phyloP scores from a whole-genome alignment of 1,284 basidiomycete species.

The Moniliella sp. region DNA sequence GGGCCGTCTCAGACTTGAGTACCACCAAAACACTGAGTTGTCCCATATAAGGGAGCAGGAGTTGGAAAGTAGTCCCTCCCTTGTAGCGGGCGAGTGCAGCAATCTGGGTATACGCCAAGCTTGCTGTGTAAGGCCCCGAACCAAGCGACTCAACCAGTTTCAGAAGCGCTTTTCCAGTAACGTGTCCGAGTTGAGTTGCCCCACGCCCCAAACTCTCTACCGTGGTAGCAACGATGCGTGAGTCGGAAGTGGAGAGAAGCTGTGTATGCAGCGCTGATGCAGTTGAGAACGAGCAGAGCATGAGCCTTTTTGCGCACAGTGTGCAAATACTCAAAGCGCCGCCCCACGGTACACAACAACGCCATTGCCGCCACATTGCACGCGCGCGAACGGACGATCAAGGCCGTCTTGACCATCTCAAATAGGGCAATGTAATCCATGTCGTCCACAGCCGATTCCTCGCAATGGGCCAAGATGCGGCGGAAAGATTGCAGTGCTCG shows the following conservation, averaged over 20 bases:
- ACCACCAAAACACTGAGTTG: not conserved
- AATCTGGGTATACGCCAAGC: not conserved
- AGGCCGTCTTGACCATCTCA: not conserved
- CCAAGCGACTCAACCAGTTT: not conserved
- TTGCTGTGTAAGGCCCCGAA: not conserved
- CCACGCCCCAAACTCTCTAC: not conserved
- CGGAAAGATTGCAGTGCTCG: not conserved
- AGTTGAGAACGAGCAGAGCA: not conserved
- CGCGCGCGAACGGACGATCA: not conserved
- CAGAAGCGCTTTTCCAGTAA: conserved; percentile 5
- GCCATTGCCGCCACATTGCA: not conserved
- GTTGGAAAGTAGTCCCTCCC: not conserved
- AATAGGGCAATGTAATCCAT: not conserved
- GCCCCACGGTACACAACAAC: not conserved
- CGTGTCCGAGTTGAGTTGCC: conserved; percentile 1
- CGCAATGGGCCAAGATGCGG: not conserved
- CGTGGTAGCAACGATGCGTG: not conserved
- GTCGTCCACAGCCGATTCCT: not conserved
- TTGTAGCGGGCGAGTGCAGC: not conserved
- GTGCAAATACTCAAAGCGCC: not conserved
- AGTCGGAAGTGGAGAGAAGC: not conserved
- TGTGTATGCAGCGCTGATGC: not conserved
- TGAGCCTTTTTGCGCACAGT: not conserved
- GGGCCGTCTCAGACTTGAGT: not conserved
- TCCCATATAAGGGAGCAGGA: not conserved